Evolutionary conservation across 2,329 filamentous ascomycete genomes (phyloP), one percentile per base, ranked within the genome.

Genomic region (Lachnellula arida): DNA sequence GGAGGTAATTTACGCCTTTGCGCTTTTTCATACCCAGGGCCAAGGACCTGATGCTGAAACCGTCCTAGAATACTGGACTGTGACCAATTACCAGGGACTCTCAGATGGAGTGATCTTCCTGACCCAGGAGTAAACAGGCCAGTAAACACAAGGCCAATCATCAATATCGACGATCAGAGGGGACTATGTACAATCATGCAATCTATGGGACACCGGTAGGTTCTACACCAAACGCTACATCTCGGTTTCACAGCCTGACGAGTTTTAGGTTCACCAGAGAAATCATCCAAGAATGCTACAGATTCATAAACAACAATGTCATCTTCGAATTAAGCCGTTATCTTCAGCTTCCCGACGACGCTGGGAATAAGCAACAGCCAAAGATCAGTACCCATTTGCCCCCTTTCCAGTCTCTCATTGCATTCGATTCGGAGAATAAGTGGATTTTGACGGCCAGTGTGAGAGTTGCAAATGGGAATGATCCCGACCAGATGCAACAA

Each of bases 71-170:
- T 51, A 14, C 54, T 60, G 15, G 51, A 78, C 40, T 72, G 78
- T 42, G 75, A 80, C 57, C 63, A 70, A 5, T 66, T 70, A 0
- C 71, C 72, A 0, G 81, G 80, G 17, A 75, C 78, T 3, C 67
- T 86, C 55, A 73, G 78, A 46, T 87, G 81, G 81, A 78, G 74
- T 5, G 83, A 86, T 60, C 74, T 85, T 46, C 83, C 84, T 1
- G 83, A 86, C 58, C 81, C 82, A 15, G 60, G 57, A 19, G 59
- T 49, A 12, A 43, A 53, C 12, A 60, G 61, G 42, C 55, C 62
- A 6, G 67, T 69, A 32, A 70, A 70, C 37, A 68, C 64, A 40
- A 63, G 68, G 32, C 48, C 59, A 7, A 59, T 63, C 17, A 54
- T 69, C 7, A 59, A 56, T 12, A 69, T 71, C 46, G 65, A 67